These are phyloP conservation scores for Parasarocladium wereldwijsianum DNA, from an alignment of 2,329 filamentous ascomycete species.

Conservation along the genomic window DNA sequence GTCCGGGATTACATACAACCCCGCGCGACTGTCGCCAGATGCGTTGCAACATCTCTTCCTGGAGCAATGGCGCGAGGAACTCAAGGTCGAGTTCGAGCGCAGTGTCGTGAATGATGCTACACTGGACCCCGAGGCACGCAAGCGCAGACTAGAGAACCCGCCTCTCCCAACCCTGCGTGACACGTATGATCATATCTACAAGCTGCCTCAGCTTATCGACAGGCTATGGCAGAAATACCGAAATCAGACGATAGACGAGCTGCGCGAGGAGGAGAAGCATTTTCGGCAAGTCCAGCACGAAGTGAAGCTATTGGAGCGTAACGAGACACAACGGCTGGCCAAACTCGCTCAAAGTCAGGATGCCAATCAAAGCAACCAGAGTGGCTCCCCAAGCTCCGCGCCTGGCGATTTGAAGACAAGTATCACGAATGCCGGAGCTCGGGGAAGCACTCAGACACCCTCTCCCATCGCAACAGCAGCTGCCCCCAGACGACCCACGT, in stretches of 20 bases:
- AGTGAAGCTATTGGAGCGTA: conserved; percentile 50
- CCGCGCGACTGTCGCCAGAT: conserved; percentile 58
- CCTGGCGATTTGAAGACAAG: too few species aligned
- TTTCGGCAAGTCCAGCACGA: conserved; percentile 52
- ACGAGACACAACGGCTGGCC: conserved; percentile 20
- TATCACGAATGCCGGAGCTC: too few species aligned
- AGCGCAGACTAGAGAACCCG: conserved; percentile 59
- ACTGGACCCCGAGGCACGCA: conserved; percentile 38
- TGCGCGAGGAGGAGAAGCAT: conserved; percentile 58
- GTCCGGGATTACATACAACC: conserved; percentile 57
- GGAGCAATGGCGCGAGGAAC: conserved; percentile 60
- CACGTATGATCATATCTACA: conserved; percentile 47
- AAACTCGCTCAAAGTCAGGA: conserved; percentile 8
- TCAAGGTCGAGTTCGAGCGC: conserved; percentile 33
- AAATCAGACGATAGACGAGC: conserved; percentile 51
- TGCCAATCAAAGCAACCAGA: conserved; percentile 4
- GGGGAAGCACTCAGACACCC: conserved; percentile 7
- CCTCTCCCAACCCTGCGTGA: conserved; percentile 51
- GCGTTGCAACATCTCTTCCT: conserved; percentile 68
- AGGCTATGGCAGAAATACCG: conserved; percentile 65
- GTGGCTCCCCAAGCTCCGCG: conserved; percentile 17
- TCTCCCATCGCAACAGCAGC: conserved; percentile 8
- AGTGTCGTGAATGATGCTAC: conserved; percentile 2
- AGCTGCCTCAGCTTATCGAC: conserved; percentile 55
- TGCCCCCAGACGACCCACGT: conserved; percentile 13